A percentile compares a stretch with the other conserved stretches of the same genome.
These are phyloP conservation scores for Brettanomyces sp. DNA, from an alignment of 805 yeast genomes.

Conservation along the genomic window DNA sequence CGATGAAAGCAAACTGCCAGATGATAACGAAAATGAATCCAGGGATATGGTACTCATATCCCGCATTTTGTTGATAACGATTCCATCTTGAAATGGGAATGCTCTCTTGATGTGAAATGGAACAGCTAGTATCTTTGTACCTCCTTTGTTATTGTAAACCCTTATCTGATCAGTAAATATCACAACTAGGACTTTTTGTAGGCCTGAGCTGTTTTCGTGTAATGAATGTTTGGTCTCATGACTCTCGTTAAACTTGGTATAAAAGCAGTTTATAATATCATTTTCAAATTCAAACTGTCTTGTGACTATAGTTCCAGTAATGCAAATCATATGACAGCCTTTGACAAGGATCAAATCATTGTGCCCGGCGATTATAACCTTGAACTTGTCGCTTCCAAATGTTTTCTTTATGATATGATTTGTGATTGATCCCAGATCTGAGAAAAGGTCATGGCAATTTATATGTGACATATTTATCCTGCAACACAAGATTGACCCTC, in stretches of 20 bases:
- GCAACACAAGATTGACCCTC: too few relatives aligned
- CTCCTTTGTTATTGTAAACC: constrained; percentile 54
- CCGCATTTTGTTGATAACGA: constrained; percentile 30
- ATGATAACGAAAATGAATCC: not conserved
- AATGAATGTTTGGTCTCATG: not conserved
- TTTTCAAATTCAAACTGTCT: constrained; percentile 42
- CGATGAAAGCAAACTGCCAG: not conserved
- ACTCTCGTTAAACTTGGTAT: constrained; percentile 38
- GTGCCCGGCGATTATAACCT: constrained; percentile 6
- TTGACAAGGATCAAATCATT: constrained; percentile 18
- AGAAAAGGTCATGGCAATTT: not conserved
- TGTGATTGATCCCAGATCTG: constrained; percentile 1
- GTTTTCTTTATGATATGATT: not conserved
- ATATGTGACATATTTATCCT: too few relatives aligned
- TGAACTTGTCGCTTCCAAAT: not conserved
- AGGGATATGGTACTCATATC: constrained; percentile 9
- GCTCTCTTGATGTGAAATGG: constrained; percentile 60
- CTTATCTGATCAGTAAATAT: constrained; percentile 52
- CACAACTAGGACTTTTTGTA: constrained; percentile 35
- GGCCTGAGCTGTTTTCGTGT: not conserved
- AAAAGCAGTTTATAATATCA: constrained; percentile 50
- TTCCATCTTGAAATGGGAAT: constrained; percentile 58
- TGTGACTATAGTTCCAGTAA: constrained; percentile 39
- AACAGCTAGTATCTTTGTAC: constrained; percentile 49
- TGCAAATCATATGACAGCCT: constrained; percentile 34